Conservation (phyloP, 352 stramenopile species). For the Aphanomyces cochlioides region DNA sequence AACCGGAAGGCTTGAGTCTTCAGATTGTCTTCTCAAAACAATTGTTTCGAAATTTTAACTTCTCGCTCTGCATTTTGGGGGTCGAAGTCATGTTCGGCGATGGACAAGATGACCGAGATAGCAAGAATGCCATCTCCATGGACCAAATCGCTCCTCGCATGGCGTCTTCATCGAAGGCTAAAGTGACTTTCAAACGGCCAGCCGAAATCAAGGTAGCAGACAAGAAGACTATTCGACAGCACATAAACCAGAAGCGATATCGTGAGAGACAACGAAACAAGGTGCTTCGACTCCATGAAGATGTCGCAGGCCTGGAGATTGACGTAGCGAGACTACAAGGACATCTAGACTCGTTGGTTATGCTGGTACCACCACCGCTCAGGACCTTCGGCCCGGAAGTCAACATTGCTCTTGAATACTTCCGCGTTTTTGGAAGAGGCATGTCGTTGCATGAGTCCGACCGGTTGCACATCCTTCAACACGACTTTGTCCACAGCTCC, state of each 20-base stretch:
- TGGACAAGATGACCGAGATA: no score
- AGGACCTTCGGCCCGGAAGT: conserved; percentile 5
- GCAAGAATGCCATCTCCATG: no score
- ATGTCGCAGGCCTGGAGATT: neutral
- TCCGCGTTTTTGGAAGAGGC: conserved; percentile 6
- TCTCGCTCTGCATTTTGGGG: no score
- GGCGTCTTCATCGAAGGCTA: neutral
- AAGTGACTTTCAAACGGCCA: neutral
- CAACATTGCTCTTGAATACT: conserved; percentile 13
- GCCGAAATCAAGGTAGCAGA: neutral
- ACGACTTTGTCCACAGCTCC: conserved; percentile 20
- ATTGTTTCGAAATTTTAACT: no score
- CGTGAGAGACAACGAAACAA: neutral
- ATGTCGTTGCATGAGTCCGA: neutral
- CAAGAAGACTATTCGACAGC: conserved; percentile 8
- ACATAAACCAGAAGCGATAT: conserved; percentile 23
- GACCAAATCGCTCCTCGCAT: no score
- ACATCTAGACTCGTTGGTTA: neutral
- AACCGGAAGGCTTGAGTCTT: no score
- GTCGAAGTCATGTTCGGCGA: no score
- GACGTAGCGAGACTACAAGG: conserved; percentile 15
- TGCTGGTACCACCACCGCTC: neutral
- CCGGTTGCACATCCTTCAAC: neutral
- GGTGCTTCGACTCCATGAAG: neutral
- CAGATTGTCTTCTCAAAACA: no score